Base-by-base conservation (phyloP, 139 green algal species). In the Zygnema cylindricum region DNA sequence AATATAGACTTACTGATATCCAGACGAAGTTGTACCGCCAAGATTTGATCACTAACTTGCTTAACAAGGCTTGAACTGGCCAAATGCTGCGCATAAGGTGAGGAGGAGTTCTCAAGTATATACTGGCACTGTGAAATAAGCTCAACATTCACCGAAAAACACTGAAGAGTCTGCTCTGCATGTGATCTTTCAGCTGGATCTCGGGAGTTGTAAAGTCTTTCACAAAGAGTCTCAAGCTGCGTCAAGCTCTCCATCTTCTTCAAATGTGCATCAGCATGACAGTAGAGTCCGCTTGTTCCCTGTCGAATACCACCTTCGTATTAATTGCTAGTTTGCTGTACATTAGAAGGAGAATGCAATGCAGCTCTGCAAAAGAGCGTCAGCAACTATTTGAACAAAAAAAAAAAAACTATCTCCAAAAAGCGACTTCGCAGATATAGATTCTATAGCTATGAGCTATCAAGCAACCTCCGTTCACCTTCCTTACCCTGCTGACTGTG, bases 81-180 rank as follows among this genome's bases (percentile, higher is more conserved):
- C 77, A 99, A 91, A 32, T 98, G 89, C 86, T 99, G 97, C 1
- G 97, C 97, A 92, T 99, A 99, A 0, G 96, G 94, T 0, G 95
- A 98, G 2, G 86, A 76, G 23, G 94, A 96, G 83, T 93, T 96
- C 92, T 99, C 96, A 69, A 99, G 91, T 69, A 99, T 96, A 41
- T 94, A 93, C 95, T 98, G 94, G 90, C 96, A 97, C 83, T 98
- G 94, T 0, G 93, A n/a, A 23, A 98, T 94, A 85, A 98, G 98
- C 40, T 98, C 97, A 0, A 95, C 95, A 25, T 95, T 98, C 25
- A 92, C 91, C 0, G 92, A 93, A 79, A 99, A 99, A 1, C 95
- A 93, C 0, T 90, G 88, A 32, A 99, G 92, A 78, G 94, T 93
- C 43, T 96, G 89, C 87, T 99, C 97, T 2, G 96, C 95, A 69